phyloP scores from a whole-genome alignment of 78 protist genomes.

The Dictyostelium discoideum region DNA sequence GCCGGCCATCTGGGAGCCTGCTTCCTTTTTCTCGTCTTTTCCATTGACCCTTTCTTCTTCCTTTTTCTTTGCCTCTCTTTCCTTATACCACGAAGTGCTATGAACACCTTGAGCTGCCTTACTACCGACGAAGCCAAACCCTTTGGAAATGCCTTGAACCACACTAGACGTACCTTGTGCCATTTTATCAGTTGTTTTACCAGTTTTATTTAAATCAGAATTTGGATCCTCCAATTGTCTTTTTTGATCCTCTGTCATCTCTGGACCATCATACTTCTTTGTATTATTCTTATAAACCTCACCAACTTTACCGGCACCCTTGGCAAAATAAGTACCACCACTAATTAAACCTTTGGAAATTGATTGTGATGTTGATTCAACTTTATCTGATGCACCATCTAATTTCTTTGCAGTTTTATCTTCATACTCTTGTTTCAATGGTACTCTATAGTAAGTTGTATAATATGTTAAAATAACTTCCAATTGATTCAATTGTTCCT shows the following conservation, averaged over 20 bases:
- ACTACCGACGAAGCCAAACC: conserved; percentile 40
- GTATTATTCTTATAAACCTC: conserved; percentile 63
- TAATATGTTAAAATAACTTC: conserved; percentile 48
- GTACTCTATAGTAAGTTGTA: conserved; percentile 38
- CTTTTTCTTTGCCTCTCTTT: conserved; percentile 40
- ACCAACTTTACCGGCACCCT: conserved; percentile 58
- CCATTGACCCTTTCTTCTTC: conserved; percentile 35
- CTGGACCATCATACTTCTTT: conserved; percentile 75
- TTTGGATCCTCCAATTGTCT: conserved; percentile 51
- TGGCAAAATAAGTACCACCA: conserved; percentile 61
- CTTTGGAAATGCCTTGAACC: conserved; percentile 26
- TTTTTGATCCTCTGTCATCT: conserved; percentile 68
- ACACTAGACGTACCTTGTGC: conserved; percentile 45
- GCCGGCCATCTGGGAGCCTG: conserved; percentile 1
- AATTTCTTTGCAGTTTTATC: conserved; percentile 56
- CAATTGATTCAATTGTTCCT: conserved; percentile 38
- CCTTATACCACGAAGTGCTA: conserved; percentile 47
- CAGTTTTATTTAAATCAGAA: background rate
- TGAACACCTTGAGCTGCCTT: conserved; percentile 22
- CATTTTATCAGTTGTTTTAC: conserved; percentile 2
- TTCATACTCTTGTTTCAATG: conserved; percentile 18
- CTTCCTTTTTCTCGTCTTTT: conserved; percentile 55
- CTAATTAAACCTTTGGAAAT: conserved; percentile 21
- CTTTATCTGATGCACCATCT: background rate
- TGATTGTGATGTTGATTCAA: conserved; percentile 1